A percentile compares a stretch with the other conserved stretches of the same genome.
phyloP scores from a whole-genome alignment of 2,329 filamentous ascomycete species.

The Fusarium sp. region DNA sequence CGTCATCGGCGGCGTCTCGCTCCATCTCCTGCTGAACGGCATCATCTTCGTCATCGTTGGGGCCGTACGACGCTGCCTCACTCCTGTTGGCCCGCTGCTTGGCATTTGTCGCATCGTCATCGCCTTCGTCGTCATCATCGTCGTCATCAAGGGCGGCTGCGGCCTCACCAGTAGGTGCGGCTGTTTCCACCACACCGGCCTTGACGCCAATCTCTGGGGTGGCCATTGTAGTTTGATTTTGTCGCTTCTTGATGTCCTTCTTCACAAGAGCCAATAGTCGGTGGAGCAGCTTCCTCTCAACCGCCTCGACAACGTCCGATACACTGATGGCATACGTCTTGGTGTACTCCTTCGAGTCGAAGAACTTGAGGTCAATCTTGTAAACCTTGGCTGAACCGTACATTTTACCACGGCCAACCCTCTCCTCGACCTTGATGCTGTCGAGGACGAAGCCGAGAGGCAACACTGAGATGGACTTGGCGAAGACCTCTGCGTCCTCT shows the following conservation, averaged over 20 bases:
- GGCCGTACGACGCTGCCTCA: constrained; percentile 89
- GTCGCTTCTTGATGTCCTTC: constrained; percentile 86
- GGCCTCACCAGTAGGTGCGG: constrained; percentile 50
- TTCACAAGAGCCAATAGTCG: constrained; percentile 76
- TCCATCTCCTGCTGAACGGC: constrained; percentile 74
- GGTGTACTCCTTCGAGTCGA: constrained; percentile 83
- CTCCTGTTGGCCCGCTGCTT: constrained; percentile 80
- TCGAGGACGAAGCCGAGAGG: constrained; percentile 87
- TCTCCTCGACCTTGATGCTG: constrained; percentile 82
- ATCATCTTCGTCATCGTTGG: constrained; percentile 91
- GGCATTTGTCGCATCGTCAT: constrained; percentile 79
- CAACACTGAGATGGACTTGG: constrained; percentile 90
- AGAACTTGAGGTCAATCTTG: constrained; percentile 83
- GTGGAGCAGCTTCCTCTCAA: constrained; percentile 84
- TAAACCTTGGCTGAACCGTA: constrained; percentile 84
- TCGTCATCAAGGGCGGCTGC: constrained; percentile 53
- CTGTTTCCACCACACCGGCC: constrained; percentile 64
- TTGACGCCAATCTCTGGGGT: constrained; percentile 77
- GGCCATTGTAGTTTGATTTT: constrained; percentile 71
- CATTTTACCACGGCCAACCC: constrained; percentile 75
- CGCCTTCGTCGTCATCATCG: constrained; percentile 74
- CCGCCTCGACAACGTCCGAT: constrained; percentile 78
- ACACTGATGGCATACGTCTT: constrained; percentile 85
- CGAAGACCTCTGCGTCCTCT: constrained; percentile 79
- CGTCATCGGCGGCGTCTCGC: constrained; percentile 67